Base-by-base conservation (phyloP, 495 filamentous ascomycete genomes). In the Penicillium chermesinum region DNA sequence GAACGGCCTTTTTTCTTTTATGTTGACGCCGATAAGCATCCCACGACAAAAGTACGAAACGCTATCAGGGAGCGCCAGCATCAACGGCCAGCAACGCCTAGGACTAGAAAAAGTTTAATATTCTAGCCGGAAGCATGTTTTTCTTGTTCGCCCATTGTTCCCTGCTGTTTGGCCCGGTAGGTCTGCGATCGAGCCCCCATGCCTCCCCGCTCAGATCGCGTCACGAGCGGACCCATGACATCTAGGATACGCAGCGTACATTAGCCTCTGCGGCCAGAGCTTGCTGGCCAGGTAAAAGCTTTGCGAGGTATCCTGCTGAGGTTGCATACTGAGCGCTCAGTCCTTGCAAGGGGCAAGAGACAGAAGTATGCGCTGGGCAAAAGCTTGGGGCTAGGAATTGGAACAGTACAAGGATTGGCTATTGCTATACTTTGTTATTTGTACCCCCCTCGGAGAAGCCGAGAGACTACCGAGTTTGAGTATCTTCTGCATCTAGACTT, bases 311-410 rank as follows among this genome's bases (percentile, higher is more conserved):
- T 27, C 27, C 43, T 22, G 41, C 49, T 51, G 38, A 16, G 30
- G 41, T 42, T 34, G 39, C 42, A 60, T 50, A 52, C 48, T 57
- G 55, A 57, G 56, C 56, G 50, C 56, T 59, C 56, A 57, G 53
- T 61, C 49, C 44, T 38, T 46, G 44, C 7, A 5, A 22, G 15
- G 17, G 15, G 38, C 21, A 19, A 19, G n/a, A 21, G 15, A 19
- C 12, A 22, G 17, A 13, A 20, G 8, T 17, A 41, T 41, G n/a
- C 16, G 16, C n/a, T n/a, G n/a, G n/a, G n/a, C n/a, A 19, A 10
- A 22, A 41, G 19, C 19, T 19, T 8, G 13, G 13, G 15, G 22
- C 15, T 19, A 38, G 10, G 13, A 15, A 38, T 13, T 14, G 18
- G 36, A 2, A 38, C n/a, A n/a, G n/a, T n/a, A n/a, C n/a, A n/a